Conservation (phyloP, 1,284 basidiomycete genomes). For the Leccinum pachyderme region DNA sequence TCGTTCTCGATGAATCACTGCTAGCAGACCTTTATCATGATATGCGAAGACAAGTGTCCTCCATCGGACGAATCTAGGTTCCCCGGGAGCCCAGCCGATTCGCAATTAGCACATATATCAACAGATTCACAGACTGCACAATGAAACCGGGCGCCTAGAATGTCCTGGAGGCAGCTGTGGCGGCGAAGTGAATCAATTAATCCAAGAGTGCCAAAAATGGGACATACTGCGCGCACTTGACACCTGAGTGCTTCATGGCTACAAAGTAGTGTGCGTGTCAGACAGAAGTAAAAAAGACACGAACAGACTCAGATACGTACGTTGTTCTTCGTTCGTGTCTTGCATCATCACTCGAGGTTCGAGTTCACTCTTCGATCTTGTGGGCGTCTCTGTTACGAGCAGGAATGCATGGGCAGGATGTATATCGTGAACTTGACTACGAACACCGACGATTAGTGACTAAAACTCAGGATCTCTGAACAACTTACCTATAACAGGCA, state of each 20-base stretch:
- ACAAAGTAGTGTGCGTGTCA: conserved; percentile 13
- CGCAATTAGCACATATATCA: conserved; percentile 88
- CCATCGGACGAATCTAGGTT: conserved; percentile 74
- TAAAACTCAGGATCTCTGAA: background rate
- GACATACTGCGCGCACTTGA: conserved; percentile 77
- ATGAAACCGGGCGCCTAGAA: conserved; percentile 87
- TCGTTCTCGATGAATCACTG: background rate
- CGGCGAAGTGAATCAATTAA: background rate
- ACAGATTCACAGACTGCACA: conserved; percentile 83
- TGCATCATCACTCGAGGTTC: conserved; percentile 34
- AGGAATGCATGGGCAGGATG: conserved; percentile 87
- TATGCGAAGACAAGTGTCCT: conserved; percentile 79
- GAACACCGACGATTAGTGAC: conserved; percentile 4
- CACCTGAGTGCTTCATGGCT: conserved; percentile 72
- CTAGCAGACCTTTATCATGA: conserved; percentile 80
- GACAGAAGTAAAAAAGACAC: background rate
- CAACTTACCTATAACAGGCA: conserved; percentile 69
- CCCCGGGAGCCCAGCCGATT: conserved; percentile 78
- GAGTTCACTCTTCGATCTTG: conserved; percentile 41
- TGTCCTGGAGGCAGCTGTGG: conserved; percentile 81
- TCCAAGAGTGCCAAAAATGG: background rate
- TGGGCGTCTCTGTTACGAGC: conserved; percentile 63
- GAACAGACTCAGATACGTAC: conserved; percentile 40
- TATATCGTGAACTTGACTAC: conserved; percentile 80
- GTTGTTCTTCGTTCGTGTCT: conserved; percentile 55